A percentile compares a stretch with the other conserved stretches of the same genome.
Conservation (phyloP, 2,329 filamentous ascomycete species). For the Neurospora sp. region DNA sequence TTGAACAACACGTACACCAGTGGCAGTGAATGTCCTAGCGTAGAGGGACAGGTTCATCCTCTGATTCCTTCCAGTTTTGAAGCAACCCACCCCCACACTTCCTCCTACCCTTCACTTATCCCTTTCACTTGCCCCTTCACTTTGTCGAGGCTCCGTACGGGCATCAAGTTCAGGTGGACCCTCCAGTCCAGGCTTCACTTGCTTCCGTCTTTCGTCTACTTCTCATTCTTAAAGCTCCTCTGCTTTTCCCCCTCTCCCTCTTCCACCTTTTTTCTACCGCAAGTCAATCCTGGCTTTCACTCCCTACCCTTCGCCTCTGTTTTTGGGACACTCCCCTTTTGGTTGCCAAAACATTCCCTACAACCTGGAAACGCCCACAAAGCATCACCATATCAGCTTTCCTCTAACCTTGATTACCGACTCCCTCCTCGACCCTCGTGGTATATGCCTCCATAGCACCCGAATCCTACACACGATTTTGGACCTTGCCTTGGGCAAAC, state of each 20-base stretch:
- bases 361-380: background rate
- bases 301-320: background rate
- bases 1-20: background rate
- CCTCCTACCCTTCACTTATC: background rate
- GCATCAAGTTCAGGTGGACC: background rate
- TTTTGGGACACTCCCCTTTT: background rate
- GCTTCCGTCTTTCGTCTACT: background rate
- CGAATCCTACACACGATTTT: background rate
- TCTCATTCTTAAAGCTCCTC: background rate
- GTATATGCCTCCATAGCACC: background rate
- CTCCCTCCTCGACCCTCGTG: background rate
- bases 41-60: background rate
- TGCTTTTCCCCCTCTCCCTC: background rate
- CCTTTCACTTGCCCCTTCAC: background rate
- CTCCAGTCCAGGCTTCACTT: background rate
- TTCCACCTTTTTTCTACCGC: background rate
- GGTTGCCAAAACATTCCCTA: background rate
- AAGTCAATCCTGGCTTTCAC: background rate
- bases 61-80: background rate
- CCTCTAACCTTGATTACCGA: background rate
- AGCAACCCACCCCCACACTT: background rate
- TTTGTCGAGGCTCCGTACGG: background rate
- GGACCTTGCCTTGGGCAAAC: background rate
- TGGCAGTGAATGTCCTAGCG: background rate
- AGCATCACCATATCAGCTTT: background rate